Evolutionary conservation across 495 filamentous ascomycete species (phyloP), one percentile per base, ranked within the genome.

Genomic region (Xylaria bambusicola): DNA sequence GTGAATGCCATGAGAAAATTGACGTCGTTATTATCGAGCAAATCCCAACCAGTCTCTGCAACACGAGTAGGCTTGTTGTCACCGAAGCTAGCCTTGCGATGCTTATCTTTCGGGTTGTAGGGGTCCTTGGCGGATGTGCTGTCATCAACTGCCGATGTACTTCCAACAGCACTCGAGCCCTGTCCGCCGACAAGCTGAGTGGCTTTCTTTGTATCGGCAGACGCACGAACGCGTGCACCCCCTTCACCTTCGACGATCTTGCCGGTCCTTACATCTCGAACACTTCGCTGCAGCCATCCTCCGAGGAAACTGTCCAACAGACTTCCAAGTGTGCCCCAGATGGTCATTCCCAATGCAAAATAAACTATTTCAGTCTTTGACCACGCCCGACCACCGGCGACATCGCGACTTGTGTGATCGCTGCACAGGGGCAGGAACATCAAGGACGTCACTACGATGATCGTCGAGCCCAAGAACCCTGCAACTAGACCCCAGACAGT

Each of bases 21-120:
- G 58, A 98, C 92, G 24, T 85, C 88, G 69, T 98, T 98, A 65
- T 98, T 98, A 68, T 94, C 91, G 60, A 97, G 75, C 64, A 94
- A 67, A 62, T 95, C 90, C 67, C 74, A 77, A 7, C 90, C 93
- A 53, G 77, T 88, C 67, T 88, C 90, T 0, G 92, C 74, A 27
- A 86, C 82, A 12, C 92, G 79, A 56, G 88, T 92, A 62, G 86
- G 84, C 62, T 83, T 84, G 38, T 75, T 75, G 33, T 82, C 75
- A 1, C 80, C 80, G 60, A 80, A 81, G 62, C 79, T 82, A 24
- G 79, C 51, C 61, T 68, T 64, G 8, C 77, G 72, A 52, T 78
- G 66, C 62, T 75, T 79, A 53, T 76, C 68, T 35, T 64, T 66
- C 17, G 74, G 64, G 50, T 80, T 73, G 52, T 77, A 80, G 29